Conservation (phyloP, 164 flowering plant species). For the Santalum album region DNA sequence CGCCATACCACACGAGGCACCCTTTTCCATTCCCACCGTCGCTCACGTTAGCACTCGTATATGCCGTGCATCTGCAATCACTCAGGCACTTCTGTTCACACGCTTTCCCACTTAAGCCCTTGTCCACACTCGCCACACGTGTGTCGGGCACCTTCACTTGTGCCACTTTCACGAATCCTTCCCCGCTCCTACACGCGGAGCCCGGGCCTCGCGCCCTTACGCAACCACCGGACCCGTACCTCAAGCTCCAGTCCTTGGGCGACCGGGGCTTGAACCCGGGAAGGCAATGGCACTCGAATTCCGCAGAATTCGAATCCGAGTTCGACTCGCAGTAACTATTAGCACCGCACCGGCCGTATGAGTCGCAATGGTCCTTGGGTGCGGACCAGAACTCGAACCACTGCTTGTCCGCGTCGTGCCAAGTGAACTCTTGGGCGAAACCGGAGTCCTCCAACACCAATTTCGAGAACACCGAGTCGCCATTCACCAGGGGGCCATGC, state of each 20-base stretch:
- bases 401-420: slow-evolving; percentile 2
- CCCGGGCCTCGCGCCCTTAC: slow-evolving; percentile 3
- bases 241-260: slow-evolving; percentile 20
- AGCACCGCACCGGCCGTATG: slow-evolving; percentile 22
- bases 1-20: slow-evolving; percentile 22
- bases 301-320: background rate
- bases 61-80: slow-evolving; percentile 37
- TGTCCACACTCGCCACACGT: slow-evolving; percentile 1
- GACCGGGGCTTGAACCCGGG: slow-evolving; percentile 35
- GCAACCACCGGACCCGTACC: slow-evolving; percentile 38
- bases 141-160: slow-evolving; percentile 30
- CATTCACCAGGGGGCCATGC: background rate
- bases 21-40: slow-evolving; percentile 15
- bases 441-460: slow-evolving; percentile 15
- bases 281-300: slow-evolving; percentile 19
- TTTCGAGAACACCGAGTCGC: slow-evolving; percentile 6
- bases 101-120: slow-evolving; percentile 7
- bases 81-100: slow-evolving; percentile 24
- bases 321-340: slow-evolving; percentile 14
- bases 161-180: slow-evolving; percentile 19
- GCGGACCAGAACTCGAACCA: slow-evolving; percentile 22
- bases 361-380: slow-evolving; percentile 23
- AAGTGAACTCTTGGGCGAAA: slow-evolving; percentile 6
- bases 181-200: slow-evolving; percentile 18
- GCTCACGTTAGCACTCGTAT: slow-evolving; percentile 10